phyloP scores from a whole-genome alignment of 805 yeast species.

The Kockiozyma suomiensis region DNA sequence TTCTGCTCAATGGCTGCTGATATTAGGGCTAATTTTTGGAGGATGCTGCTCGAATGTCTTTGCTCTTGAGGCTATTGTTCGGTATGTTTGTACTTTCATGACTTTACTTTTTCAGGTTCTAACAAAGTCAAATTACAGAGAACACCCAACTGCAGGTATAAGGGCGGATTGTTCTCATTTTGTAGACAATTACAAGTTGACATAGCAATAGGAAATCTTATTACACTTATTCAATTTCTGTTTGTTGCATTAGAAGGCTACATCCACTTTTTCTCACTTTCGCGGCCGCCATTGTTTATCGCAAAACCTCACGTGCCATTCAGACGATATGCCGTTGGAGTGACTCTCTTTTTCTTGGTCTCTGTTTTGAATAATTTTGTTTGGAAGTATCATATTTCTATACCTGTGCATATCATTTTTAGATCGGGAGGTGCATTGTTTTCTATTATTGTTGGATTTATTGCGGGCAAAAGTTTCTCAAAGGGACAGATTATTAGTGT shows the following conservation, averaged over 20 bases:
- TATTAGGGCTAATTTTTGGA: constrained; percentile 55
- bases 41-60: constrained; percentile 76
- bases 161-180: not conserved
- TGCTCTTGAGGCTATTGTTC: constrained; percentile 59
- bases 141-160: constrained; percentile 28
- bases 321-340: constrained; percentile 49
- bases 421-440: constrained; percentile 66
- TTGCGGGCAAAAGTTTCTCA: constrained; percentile 52
- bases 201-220: constrained; percentile 47
- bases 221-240: constrained; percentile 61
- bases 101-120: too few species aligned
- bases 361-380: constrained; percentile 61
- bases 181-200: not conserved
- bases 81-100: constrained; percentile 35
- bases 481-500: constrained; percentile 54
- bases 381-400: constrained; percentile 58
- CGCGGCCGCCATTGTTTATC: constrained; percentile 42
- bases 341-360: constrained; percentile 54
- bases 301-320: constrained; percentile 42
- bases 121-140: too few species aligned
- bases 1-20: constrained; percentile 34
- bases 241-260: constrained; percentile 54
- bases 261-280: constrained; percentile 43
- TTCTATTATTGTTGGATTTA: constrained; percentile 59
- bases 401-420: constrained; percentile 68